These are phyloP conservation scores for Phytophthora aleatoria DNA, from an alignment of 352 stramenopile species.

Conservation along the genomic window DNA sequence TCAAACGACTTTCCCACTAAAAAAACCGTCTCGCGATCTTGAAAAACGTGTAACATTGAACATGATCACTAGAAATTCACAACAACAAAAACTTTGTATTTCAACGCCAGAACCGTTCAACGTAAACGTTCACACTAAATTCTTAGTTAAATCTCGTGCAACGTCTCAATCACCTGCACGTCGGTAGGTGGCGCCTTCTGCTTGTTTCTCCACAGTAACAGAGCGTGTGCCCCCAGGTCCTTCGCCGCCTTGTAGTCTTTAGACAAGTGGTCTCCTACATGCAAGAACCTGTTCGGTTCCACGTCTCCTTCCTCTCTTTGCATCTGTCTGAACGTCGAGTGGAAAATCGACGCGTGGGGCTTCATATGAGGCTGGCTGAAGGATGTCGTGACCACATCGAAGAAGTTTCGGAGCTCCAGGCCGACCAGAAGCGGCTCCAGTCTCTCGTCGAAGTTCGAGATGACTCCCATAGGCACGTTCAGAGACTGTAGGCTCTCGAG, in stretches of 20 bases:
- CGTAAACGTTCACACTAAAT: background rate
- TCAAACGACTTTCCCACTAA: slow-evolving; percentile 5
- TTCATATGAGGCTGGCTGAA: slow-evolving; percentile 58
- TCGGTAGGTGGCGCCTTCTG: background rate
- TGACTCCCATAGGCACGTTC: slow-evolving; percentile 52
- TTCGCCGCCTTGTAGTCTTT: slow-evolving; percentile 62
- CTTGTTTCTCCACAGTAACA: slow-evolving; percentile 41
- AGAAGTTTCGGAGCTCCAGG: slow-evolving; percentile 49
- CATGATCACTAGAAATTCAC: slow-evolving; percentile 1
- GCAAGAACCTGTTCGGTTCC: slow-evolving; percentile 37
- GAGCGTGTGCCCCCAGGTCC: slow-evolving; percentile 44
- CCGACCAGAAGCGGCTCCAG: slow-evolving; percentile 49
- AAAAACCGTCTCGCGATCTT: slow-evolving; percentile 8
- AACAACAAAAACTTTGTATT: background rate
- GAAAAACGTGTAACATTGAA: background rate
- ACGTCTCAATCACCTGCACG: slow-evolving; percentile 35
- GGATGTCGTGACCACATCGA: slow-evolving; percentile 65
- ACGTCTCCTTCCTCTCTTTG: slow-evolving; percentile 8
- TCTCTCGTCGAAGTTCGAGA: slow-evolving; percentile 86
- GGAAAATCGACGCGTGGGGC: slow-evolving; percentile 62
- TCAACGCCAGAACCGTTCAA: background rate
- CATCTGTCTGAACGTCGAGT: slow-evolving; percentile 47
- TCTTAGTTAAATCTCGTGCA: slow-evolving; percentile 30
- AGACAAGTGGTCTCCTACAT: slow-evolving; percentile 63
- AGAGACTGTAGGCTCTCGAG: slow-evolving; percentile 40